Base-by-base conservation (phyloP, 768 basidiomycete species). In the Mycena chlorophos region DNA sequence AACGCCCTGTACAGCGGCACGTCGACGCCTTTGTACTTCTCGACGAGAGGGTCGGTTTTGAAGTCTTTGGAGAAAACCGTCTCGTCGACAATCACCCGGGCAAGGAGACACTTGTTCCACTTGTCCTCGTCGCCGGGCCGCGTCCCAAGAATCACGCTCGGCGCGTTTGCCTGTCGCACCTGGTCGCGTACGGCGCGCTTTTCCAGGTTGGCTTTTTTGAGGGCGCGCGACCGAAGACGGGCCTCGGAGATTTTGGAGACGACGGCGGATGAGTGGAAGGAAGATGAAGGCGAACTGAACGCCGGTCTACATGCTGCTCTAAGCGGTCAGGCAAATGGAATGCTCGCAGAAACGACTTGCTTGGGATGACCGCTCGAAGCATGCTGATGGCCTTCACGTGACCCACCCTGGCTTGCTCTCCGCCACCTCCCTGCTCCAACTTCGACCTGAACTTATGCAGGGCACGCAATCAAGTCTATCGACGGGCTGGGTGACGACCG, bases 111-210 rank as follows among this genome's bases (percentile, higher is more conserved):
- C 23, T 75, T 73, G 37, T 68, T 63, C 91, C 93, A 95, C 66
- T 84, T 84, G 52, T 74, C 65, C 52, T 87, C 84, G 51, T 89
- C 81, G 57, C 80, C 79, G 5, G 81, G 75, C 38, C 83, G 77
- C 16, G 83, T 84, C 13, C 94, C 94, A 5, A 94, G 81, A 16
- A 95, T 79, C 54, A 89, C 83, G 62, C 89, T 86, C 16, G 88
- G 76, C 43, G 72, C 75, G 51, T 67, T 77, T 27, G 64, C 75
- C 38, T 69, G 71, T 20, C 71, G 75, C 47, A 64, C 65, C 54
- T 69, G 68, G 58, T 57, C 64, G 51, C 73, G 75, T 61, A 78
- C 75, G 29, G 73, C 75, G 56, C 78, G 78, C 58, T 78, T 75
- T 56, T 71, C 74, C 46, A 75, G 66, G 71, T 78, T 83, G 58